These are phyloP conservation scores for Phialophora verrucosa DNA, from an alignment of 2,329 filamentous ascomycete genomes.

Conservation along the genomic window DNA sequence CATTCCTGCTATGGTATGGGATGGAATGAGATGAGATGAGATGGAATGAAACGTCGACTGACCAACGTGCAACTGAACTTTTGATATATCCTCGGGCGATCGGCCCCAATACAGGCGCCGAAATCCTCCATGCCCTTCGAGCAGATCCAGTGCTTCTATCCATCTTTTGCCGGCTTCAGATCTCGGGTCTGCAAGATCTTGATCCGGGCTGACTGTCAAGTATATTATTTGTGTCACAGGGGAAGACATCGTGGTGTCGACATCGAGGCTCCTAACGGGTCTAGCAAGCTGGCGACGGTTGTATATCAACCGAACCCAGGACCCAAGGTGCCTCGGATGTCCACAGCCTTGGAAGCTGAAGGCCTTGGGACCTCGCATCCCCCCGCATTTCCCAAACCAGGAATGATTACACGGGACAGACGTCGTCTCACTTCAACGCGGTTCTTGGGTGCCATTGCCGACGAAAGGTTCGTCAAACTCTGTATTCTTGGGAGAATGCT, in stretches of 20 bases:
- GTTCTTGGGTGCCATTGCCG: neutral
- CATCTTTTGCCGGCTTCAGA: constrained; percentile 38
- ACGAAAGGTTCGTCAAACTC: neutral
- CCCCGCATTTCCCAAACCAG: constrained; percentile 1
- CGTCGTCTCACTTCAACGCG: neutral
- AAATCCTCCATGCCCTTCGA: constrained; percentile 40
- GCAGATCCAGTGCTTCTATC: constrained; percentile 33
- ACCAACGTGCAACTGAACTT: constrained; percentile 45
- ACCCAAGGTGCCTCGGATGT: constrained; percentile 5
- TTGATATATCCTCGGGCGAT: constrained; percentile 41
- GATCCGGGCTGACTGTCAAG: constrained; percentile 18
- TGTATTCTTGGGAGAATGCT: neutral
- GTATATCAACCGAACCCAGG: neutral
- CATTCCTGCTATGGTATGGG: neutral
- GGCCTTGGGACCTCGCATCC: neutral
- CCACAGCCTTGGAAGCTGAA: constrained; percentile 2
- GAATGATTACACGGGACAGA: neutral
- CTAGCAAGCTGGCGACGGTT: neutral
- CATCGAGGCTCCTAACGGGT: neutral
- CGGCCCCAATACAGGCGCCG: constrained; percentile 43
- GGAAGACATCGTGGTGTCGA: neutral
- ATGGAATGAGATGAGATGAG: neutral
- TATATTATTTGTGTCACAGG: constrained; percentile 27
- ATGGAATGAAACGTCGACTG: constrained; percentile 13
- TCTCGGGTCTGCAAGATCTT: constrained; percentile 15